Conservation (phyloP, 2,329 filamentous ascomycete species). For the Venturia asperata region DNA sequence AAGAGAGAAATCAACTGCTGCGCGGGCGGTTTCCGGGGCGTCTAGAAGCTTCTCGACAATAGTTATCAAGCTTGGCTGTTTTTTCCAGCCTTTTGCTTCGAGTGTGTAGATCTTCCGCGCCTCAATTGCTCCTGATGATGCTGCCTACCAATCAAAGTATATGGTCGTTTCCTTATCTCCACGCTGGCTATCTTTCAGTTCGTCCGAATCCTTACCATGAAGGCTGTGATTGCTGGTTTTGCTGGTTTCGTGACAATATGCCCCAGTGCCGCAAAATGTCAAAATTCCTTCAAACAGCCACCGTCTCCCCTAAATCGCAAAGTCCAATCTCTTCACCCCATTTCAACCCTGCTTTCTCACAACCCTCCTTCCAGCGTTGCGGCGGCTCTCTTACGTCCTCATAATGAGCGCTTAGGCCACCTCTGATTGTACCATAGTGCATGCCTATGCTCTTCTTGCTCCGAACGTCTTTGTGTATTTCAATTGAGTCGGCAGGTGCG, state of each 20-base stretch:
- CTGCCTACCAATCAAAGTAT: background rate
- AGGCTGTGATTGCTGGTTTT: background rate
- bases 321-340: constrained; percentile 33
- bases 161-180: background rate
- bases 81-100: background rate
- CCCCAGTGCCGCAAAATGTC: background rate
- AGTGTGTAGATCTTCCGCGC: background rate
- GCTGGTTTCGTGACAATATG: background rate
- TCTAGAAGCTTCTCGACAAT: too few species aligned
- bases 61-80: too few species aligned
- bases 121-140: background rate
- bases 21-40: too few species aligned
- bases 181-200: background rate
- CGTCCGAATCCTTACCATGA: background rate
- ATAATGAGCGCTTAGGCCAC: constrained; percentile 39
- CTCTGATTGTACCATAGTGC: constrained; percentile 46
- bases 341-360: constrained; percentile 36
- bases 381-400: constrained; percentile 45
- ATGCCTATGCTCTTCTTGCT: constrained; percentile 45
- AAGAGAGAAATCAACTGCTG: too few species aligned
- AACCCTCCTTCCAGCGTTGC: constrained; percentile 38
- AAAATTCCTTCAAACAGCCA: constrained; percentile 29
- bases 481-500: constrained; percentile 41
- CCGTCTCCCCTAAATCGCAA: constrained; percentile 44
- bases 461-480: constrained; percentile 42